phyloP scores from a whole-genome alignment of 2,329 filamentous ascomycete species.

The Claviceps capensis region DNA sequence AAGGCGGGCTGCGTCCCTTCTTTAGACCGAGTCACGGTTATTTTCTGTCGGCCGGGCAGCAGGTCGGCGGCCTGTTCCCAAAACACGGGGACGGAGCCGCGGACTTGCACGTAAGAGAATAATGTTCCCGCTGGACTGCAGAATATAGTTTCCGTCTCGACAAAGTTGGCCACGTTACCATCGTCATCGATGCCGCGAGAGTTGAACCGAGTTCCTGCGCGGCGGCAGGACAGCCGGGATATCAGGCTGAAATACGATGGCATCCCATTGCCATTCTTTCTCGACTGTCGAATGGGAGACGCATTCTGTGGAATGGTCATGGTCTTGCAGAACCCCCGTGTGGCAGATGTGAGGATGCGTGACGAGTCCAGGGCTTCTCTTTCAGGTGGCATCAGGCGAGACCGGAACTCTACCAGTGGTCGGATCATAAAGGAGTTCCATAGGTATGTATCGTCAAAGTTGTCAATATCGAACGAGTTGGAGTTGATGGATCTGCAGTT shows the following conservation, averaged over 20 bases:
- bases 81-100: conserved; percentile 89
- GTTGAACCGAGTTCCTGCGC: conserved; percentile 92
- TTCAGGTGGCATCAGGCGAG: conserved; percentile 61
- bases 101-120: conserved; percentile 87
- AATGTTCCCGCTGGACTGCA: conserved; percentile 66
- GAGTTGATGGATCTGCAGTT: conserved; percentile 52
- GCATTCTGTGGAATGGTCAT: conserved; percentile 68
- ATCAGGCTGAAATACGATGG: conserved; percentile 81
- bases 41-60: conserved; percentile 86
- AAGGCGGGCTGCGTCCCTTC: conserved; percentile 92
- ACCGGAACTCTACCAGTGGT: conserved; percentile 79
- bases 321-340: conserved; percentile 81
- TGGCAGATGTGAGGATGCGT: conserved; percentile 81
- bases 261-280: conserved; percentile 44
- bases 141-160: conserved; percentile 92
- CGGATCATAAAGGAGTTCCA: conserved; percentile 99
- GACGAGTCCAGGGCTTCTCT: conserved; percentile 72
- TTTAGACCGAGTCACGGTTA: conserved; percentile 72
- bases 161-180: conserved; percentile 94
- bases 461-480: conserved; percentile 76
- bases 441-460: conserved; percentile 79
- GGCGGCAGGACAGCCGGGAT: conserved; percentile 76
- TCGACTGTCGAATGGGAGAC: conserved; percentile 52
- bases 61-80: conserved; percentile 91
- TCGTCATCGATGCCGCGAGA: conserved; percentile 96